Evolutionary conservation across 1,139 yeast species (phyloP).

Genomic region (Casaregolazyma lundiana): DNA sequence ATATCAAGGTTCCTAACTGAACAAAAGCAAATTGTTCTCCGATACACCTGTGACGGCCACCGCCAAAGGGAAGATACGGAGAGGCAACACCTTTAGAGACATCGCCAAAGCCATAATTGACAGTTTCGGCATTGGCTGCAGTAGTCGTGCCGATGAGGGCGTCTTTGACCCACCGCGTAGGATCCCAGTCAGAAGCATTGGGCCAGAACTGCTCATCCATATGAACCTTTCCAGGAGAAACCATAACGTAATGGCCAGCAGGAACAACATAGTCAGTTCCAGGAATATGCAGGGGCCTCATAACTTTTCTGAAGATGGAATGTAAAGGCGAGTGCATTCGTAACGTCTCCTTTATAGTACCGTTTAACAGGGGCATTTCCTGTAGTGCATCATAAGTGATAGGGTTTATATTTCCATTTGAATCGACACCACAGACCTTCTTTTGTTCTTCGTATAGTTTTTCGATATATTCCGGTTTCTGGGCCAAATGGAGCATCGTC

Average conservation of each 20-base stretch:
- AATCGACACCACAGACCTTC: slow-evolving; percentile 52
- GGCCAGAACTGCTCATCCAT: slow-evolving; percentile 75
- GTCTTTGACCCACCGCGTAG: slow-evolving; percentile 80
- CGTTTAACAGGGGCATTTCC: slow-evolving; percentile 74
- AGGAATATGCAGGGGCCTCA: slow-evolving; percentile 73
- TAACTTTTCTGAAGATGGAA: slow-evolving; percentile 89
- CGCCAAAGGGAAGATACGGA: slow-evolving; percentile 96
- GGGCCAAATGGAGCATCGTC: slow-evolving; percentile 88
- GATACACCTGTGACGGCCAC: slow-evolving; percentile 98
- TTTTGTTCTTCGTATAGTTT: slow-evolving; percentile 71
- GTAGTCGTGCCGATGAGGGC: slow-evolving; percentile 37
- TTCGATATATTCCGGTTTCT: slow-evolving; percentile 76
- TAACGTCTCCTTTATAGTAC: slow-evolving; percentile 84
- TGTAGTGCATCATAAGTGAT: slow-evolving; percentile 77
- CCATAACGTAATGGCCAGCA: slow-evolving; percentile 81
- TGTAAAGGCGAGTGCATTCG: slow-evolving; percentile 96
- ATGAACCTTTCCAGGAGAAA: slow-evolving; percentile 90
- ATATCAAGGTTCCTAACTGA: slow-evolving; percentile 82
- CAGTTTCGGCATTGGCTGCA: slow-evolving; percentile 45
- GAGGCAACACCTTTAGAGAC: slow-evolving; percentile 93
- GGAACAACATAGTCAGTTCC: slow-evolving; percentile 80
- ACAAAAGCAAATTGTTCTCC: slow-evolving; percentile 98
- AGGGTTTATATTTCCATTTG: slow-evolving; percentile 36
- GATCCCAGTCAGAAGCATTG: slow-evolving; percentile 59
- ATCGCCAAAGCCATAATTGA: slow-evolving; percentile 95